These are phyloP conservation scores for Elaeagnus macrophylla DNA, from an alignment of 306 rosid genomes.

Conservation along the genomic window DNA sequence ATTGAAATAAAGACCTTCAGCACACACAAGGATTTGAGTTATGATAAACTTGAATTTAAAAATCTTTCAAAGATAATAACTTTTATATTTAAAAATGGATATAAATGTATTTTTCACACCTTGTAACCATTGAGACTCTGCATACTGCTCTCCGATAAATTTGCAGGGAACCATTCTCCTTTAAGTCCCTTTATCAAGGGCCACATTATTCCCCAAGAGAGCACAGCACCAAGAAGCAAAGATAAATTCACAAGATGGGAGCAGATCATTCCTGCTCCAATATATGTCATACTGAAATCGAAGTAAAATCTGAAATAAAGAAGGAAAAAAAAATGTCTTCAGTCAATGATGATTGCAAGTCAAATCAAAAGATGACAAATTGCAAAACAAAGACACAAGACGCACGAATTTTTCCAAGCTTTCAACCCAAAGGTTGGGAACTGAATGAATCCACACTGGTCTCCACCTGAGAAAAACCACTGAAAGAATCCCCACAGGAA, in stretches of 20 bases:
- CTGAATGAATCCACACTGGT: constrained; percentile 70
- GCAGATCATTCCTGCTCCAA: constrained; percentile 99
- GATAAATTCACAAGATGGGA: constrained; percentile 91
- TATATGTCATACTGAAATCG: constrained; percentile 90
- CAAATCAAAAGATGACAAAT: neutral
- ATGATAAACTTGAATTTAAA: constrained; percentile 9
- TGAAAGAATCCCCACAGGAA: constrained; percentile 89
- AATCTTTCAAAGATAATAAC: neutral
- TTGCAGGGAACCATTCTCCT: constrained; percentile 89
- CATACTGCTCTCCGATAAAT: constrained; percentile 81
- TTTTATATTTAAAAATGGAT: neutral
- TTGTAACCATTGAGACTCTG: constrained; percentile 90
- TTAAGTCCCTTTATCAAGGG: constrained; percentile 68
- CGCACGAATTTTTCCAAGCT: constrained; percentile 82
- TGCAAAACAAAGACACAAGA: constrained; percentile 11
- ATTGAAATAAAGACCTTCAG: constrained; percentile 88
- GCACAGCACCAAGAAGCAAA: constrained; percentile 76
- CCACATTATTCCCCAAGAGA: constrained; percentile 99
- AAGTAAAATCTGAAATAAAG: constrained; percentile 77
- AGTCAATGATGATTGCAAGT: too few species aligned
- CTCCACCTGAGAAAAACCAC: constrained; percentile 87
- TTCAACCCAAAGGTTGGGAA: constrained; percentile 90
- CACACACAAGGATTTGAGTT: constrained; percentile 12
- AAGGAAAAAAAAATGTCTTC: neutral
- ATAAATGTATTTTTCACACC: constrained; percentile 31